Evolutionary conservation across 495 filamentous ascomycete species (phyloP).

Genomic region (Neurospora sublineolata): DNA sequence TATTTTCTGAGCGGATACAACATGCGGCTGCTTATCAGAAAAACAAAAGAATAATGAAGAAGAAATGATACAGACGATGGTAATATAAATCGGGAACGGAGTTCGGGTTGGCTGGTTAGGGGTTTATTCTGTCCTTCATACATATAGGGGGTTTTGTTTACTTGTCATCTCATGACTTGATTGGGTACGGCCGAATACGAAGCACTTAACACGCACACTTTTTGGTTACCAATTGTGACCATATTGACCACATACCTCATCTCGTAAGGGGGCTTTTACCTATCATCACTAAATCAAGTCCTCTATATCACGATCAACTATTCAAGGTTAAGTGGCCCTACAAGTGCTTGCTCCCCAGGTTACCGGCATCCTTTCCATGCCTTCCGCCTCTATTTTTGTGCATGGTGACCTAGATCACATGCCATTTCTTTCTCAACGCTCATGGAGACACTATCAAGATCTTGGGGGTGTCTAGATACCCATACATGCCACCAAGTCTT

Average conservation of each 20-base stretch:
- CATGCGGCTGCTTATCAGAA: background rate
- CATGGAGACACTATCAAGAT: too few relatives aligned
- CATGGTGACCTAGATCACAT: background rate
- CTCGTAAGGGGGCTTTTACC: background rate
- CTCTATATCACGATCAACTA: background rate
- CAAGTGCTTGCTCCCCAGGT: background rate
- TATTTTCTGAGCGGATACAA: conserved; percentile 36
- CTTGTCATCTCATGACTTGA: background rate
- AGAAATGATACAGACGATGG: background rate
- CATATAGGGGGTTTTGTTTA: background rate
- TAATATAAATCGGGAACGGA: background rate
- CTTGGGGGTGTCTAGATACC: too few relatives aligned
- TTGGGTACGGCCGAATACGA: background rate
- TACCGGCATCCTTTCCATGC: background rate
- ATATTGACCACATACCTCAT: background rate
- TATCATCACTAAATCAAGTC: background rate
- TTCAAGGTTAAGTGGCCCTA: background rate
- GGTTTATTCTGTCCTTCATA: background rate
- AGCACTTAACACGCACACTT: background rate
- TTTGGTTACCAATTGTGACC: background rate
- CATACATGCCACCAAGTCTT: too few relatives aligned
- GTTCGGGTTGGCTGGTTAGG: background rate
- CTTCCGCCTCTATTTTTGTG: too few relatives aligned
- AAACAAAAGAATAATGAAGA: background rate
- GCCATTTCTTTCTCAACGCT: background rate